phyloP scores from a whole-genome alignment of 176 grass and related monocot genomes.

The Thinopyrum elongatum region DNA sequence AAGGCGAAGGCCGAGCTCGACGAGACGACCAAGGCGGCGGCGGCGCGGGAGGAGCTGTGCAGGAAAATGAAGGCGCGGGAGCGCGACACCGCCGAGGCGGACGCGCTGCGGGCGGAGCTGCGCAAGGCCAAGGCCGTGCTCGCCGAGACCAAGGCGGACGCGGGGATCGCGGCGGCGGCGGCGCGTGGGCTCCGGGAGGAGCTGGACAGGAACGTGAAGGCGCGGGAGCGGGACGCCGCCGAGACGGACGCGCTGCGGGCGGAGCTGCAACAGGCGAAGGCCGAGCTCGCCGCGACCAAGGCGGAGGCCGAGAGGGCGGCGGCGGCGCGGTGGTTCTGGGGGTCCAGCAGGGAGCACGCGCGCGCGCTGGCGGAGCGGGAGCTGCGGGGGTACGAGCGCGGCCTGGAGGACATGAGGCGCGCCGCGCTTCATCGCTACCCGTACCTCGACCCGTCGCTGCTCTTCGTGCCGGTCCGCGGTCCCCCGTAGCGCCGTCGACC shows the following conservation, averaged over 20 bases:
- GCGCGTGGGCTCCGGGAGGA: not conserved
- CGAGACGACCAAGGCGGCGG: constrained; percentile 4
- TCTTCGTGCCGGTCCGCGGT: not conserved
- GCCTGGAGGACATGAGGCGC: constrained; percentile 37
- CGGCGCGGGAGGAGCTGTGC: not conserved
- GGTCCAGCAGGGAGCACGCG: not conserved
- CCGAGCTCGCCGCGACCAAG: constrained; percentile 8
- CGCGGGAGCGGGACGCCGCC: not conserved
- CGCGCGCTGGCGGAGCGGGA: constrained; percentile 10
- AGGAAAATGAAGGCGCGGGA: not conserved
- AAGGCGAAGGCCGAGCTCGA: not conserved
- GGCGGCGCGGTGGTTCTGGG: not conserved
- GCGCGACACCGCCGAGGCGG: not conserved
- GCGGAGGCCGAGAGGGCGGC: not conserved
- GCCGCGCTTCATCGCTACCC: constrained; percentile 8
- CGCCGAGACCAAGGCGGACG: constrained; percentile 11
- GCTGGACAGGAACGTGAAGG: constrained; percentile 1
- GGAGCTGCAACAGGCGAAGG: not conserved
- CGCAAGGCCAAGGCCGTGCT: not conserved
- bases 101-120: not conserved
- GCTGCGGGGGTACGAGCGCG: constrained; percentile 13
- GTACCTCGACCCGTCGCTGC: not conserved
- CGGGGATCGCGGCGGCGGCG: not conserved
- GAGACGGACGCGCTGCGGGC: not conserved
- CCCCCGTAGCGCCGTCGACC: not conserved